These are phyloP conservation scores for Trypanosoma rangeli DNA, from an alignment of 208 protist genomes.

Conservation along the genomic window DNA sequence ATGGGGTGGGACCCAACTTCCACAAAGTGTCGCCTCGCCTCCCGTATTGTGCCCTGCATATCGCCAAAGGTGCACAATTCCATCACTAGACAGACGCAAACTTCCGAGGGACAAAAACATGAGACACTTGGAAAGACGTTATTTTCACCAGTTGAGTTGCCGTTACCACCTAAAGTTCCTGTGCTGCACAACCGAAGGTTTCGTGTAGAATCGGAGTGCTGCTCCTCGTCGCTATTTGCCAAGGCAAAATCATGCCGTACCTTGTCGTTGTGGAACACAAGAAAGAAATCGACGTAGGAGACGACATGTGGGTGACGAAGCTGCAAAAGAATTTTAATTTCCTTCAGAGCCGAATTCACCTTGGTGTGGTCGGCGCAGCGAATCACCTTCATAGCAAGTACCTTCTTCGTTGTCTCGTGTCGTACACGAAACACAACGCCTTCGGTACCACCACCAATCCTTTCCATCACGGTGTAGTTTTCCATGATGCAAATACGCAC, in stretches of 20 bases:
- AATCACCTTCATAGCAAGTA: conserved; percentile 88
- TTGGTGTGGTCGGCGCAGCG: conserved; percentile 57
- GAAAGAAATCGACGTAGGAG: conserved; percentile 87
- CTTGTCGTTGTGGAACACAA: conserved; percentile 72
- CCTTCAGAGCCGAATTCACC: conserved; percentile 78
- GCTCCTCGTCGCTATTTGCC: conserved; percentile 3
- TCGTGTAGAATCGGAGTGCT: conserved; percentile 7
- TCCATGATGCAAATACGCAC: conserved; percentile 47
- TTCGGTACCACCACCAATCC: conserved; percentile 80
- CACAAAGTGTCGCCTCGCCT: conserved; percentile 68
- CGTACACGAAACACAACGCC: conserved; percentile 76
- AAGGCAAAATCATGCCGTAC: conserved; percentile 47
- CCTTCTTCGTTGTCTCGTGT: conserved; percentile 44
- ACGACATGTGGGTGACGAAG: conserved; percentile 81
- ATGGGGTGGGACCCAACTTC: conserved; percentile 67
- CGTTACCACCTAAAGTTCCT: conserved; percentile 1
- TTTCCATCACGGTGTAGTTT: conserved; percentile 63
- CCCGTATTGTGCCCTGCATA: conserved; percentile 57
- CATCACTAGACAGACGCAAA: conserved; percentile 86
- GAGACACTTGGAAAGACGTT: conserved; percentile 5
- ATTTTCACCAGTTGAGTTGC: not conserved
- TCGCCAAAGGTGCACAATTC: conserved; percentile 82
- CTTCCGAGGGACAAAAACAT: conserved; percentile 6
- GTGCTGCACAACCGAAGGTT: conserved; percentile 28
- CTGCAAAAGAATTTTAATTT: conserved; percentile 85